Percentiles rank a stretch among this genome's conserved stretches.
Evolutionary conservation across 1,284 basidiomycete species (phyloP).

Genomic region (Ceratobasidium sp.): DNA sequence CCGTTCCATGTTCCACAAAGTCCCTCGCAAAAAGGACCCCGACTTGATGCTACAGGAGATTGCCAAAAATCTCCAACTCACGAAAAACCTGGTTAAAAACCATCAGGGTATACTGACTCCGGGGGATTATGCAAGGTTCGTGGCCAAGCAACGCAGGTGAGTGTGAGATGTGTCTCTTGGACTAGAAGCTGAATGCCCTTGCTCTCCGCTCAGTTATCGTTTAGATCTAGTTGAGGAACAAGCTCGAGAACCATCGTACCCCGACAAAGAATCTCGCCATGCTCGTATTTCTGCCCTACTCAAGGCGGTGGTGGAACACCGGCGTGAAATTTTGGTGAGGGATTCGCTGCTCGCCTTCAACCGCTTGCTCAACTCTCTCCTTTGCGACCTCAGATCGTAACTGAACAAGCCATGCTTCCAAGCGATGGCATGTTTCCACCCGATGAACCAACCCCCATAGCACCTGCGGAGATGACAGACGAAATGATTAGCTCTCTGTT

Average conservation of each 20-base stretch:
- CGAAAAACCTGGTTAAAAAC: too few relatives aligned
- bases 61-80: too few relatives aligned
- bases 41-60: too few relatives aligned
- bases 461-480: too few relatives aligned
- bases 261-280: not conserved
- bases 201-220: not conserved
- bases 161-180: not conserved
- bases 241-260: too few relatives aligned
- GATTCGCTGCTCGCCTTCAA: not conserved
- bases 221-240: not conserved
- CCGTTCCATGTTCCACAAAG: too few relatives aligned
- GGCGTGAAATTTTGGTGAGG: not conserved
- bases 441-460: too few relatives aligned
- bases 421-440: too few relatives aligned
- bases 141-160: not conserved
- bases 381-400: too few relatives aligned
- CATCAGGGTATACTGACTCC: not conserved
- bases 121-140: not conserved
- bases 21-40: too few relatives aligned
- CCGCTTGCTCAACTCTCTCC: not conserved
- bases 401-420: too few relatives aligned
- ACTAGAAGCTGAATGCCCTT: not conserved
- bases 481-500: too few relatives aligned
- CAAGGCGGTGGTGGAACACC: not conserved
- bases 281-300: not conserved